Base-by-base conservation (phyloP, 768 basidiomycete species). In the Trametes punicea region DNA sequence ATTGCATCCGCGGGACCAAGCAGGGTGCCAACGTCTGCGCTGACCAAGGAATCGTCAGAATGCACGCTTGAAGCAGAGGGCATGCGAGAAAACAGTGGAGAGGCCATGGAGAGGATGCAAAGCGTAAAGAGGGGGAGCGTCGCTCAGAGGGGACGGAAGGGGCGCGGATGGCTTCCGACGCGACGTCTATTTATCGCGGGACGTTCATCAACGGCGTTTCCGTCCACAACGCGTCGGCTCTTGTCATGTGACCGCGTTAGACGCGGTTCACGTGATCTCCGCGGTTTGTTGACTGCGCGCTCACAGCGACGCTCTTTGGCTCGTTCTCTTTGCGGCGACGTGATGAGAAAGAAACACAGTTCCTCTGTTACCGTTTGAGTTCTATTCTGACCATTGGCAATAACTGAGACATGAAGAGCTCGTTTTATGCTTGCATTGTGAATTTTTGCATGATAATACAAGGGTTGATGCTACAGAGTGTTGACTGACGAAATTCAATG, bases 41-140 rank as follows among this genome's bases (percentile, higher is more conserved):
- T 46, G 40, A 34, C 27, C 10, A 39, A 10, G 7, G 61, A 57
- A 64, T 77, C 76, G 61, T 80, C 78, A 4, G 82, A 83, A 23
- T 77, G 79, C 61, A 84, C 71, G 67, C 83, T 85, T 4, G 79
- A 77, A 42, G 71, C 69, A 0, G 84, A 85, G 34, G 79, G 78
- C 2, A 81, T 84, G 57, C 84, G 75, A 8, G 80, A 78, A 25
- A 85, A 73, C 38, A 67, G 55, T 60, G 55, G 29, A 44, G 52
- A 21, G 13, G 47, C 23, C 9, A 51, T 27, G 18, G 42, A 29
- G 20, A 46, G 34, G 39, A 52, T 53, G 25, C 6, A 40, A 36
- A 21, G 10, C 42, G 13, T 20, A 15, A 13, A 10, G 30, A 18
- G 27, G 46, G 26, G 4, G 25, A 27, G 13, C 31, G 31, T 31